A percentile compares a stretch with the other conserved stretches of the same genome.
Conservation (phyloP, 768 basidiomycete genomes). For the Lactifluus hygrophoroides region DNA sequence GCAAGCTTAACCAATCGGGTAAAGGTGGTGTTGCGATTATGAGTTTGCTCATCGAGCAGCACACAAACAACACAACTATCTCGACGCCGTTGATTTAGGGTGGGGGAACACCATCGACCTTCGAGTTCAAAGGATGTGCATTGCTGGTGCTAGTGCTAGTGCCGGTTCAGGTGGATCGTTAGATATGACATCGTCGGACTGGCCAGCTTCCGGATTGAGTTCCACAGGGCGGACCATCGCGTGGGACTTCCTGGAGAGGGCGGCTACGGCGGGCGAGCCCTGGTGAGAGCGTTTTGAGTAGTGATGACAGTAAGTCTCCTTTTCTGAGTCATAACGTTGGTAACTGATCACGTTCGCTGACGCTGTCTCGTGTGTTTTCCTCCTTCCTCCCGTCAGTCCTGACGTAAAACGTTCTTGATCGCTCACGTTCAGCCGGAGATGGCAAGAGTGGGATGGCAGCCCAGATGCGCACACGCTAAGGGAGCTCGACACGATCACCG, state of each 20-base stretch:
- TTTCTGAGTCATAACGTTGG: no score
- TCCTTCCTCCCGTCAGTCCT: no score
- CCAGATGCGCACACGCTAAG: no score
- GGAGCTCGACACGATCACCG: no score
- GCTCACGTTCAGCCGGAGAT: no score
- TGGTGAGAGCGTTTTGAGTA: constrained; percentile 22
- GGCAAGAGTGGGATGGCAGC: no score
- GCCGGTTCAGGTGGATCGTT: constrained; percentile 8
- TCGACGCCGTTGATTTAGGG: constrained; percentile 6
- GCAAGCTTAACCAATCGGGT: constrained; percentile 42
- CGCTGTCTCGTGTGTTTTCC: no score
- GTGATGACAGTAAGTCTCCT: constrained; percentile 7
- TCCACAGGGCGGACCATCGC: constrained; percentile 22
- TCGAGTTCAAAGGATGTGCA: constrained; percentile 3
- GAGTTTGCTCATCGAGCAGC: constrained; percentile 8
- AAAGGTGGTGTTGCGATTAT: no score
- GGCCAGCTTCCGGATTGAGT: constrained; percentile 10
- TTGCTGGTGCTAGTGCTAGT: constrained; percentile 15
- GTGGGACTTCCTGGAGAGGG: constrained; percentile 11
- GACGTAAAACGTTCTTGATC: no score
- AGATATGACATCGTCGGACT: background rate
- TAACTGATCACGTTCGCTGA: no score
- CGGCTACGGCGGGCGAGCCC: constrained; percentile 24
- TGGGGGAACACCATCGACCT: constrained; percentile 7
- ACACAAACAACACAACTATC: constrained; percentile 8